These are phyloP conservation scores for Fraxinus velutina DNA, from an alignment of 305 asterid species.

Conservation along the genomic window DNA sequence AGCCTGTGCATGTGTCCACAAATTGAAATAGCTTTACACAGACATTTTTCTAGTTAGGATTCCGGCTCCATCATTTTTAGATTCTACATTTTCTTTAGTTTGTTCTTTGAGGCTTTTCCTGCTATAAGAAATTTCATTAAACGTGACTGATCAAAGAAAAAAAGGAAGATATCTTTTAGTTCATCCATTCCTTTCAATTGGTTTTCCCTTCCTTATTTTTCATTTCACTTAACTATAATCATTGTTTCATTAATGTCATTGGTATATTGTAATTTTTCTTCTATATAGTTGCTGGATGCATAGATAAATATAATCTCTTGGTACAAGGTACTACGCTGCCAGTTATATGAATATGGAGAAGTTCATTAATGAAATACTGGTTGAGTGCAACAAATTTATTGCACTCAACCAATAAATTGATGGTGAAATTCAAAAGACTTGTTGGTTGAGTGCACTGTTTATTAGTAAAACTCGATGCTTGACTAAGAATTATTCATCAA, in stretches of 20 bases:
- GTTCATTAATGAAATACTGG: background rate
- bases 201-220: background rate
- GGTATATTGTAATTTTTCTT: conserved; percentile 4
- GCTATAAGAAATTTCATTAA: background rate
- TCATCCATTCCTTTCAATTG: conserved; percentile 1
- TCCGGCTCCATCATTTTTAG: background rate
- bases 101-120: background rate
- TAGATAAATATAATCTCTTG: background rate
- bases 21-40: background rate
- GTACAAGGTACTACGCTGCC: background rate
- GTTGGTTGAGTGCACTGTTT: background rate
- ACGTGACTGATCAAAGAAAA: background rate
- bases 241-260: background rate
- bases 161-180: background rate
- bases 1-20: background rate
- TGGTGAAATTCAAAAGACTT: conserved; percentile 1
- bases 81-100: background rate
- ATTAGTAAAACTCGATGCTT: conserved; percentile 14
- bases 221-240: background rate
- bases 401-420: too few relatives aligned
- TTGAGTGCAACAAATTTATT: too few relatives aligned
- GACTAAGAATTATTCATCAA: background rate
- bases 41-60: conserved; percentile 4
- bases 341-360: background rate
- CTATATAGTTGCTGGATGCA: background rate